These are phyloP conservation scores for Coriolopsis trogii DNA, from an alignment of 1,284 basidiomycete genomes.

Conservation along the genomic window DNA sequence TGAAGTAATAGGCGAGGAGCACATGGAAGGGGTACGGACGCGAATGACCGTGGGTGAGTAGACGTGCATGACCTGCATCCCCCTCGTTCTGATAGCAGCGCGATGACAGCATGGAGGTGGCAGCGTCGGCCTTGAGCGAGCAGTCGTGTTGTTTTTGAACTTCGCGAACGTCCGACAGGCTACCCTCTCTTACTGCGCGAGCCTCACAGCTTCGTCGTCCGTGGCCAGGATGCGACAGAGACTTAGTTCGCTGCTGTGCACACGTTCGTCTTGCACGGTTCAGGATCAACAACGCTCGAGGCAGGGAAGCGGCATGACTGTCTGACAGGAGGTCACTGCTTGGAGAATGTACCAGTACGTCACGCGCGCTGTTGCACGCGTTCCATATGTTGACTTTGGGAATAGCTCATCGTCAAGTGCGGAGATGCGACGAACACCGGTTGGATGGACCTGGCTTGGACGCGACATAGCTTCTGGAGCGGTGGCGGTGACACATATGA, in stretches of 20 bases:
- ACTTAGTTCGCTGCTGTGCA: slow-evolving; percentile 31
- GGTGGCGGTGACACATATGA: slow-evolving; percentile 46
- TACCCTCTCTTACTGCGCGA: slow-evolving; percentile 67
- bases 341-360: slow-evolving; percentile 39
- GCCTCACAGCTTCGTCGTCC: slow-evolving; percentile 47
- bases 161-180: slow-evolving; percentile 68
- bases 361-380: too few relatives aligned
- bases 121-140: slow-evolving; percentile 55
- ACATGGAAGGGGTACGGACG: slow-evolving; percentile 69
- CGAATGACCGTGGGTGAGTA: slow-evolving; percentile 58
- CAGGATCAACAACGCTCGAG: slow-evolving; percentile 34
- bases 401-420: slow-evolving; percentile 52
- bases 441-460: slow-evolving; percentile 56
- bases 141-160: slow-evolving; percentile 66
- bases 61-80: not conserved
- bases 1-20: slow-evolving; percentile 56
- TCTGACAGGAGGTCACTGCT: slow-evolving; percentile 36
- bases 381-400: not conserved
- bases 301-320: slow-evolving; percentile 30
- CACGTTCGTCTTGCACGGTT: slow-evolving; percentile 34
- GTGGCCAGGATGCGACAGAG: slow-evolving; percentile 32
- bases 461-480: slow-evolving; percentile 48
- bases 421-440: slow-evolving; percentile 59
- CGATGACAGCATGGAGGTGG: slow-evolving; percentile 32
- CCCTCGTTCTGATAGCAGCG: not conserved